Base-by-base conservation (phyloP, 1,139 yeast genomes). In the Wickerhamomyces sp. region DNA sequence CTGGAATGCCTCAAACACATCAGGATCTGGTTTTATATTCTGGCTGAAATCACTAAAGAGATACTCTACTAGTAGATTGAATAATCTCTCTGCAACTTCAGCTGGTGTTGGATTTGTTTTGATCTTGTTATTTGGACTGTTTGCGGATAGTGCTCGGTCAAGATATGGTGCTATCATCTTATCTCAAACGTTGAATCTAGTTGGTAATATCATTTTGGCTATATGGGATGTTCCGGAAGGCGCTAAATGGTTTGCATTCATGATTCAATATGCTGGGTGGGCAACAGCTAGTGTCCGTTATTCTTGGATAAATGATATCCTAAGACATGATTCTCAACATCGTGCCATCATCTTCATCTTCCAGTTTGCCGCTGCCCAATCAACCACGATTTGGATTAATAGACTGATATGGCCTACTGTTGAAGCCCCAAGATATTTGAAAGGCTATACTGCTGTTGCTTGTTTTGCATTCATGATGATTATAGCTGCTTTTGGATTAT, bases 401-500 rank as follows among this genome's bases (percentile, higher is more conserved):
- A 54, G 58, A 27, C 56, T 75, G 30, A 79, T 79, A 5, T 81
- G 84, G 75, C 73, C 69, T 44, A 79, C 85, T 1, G 68, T 64
- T 3, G 81, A 79, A 36, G 68, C 78, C 1, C 86, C 84, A 31
- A 60, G 72, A 42, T 79, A 65, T 56, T 65, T 64, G 41, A 73
- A 69, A 43, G 85, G 84, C 43, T 79, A 68, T 58, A 60, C 71
- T 1, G 35, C 34, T 5, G 27, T 36, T 15, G 45, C 9, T 55
- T 73, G 31, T 67, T 76, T 50, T 82, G 80, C 7, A 68, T 72
- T 38, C 64, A 75, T 18, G 71, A 79, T 55, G 67, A 72, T 37
- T 45, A 73, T 9, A 76, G 83, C 83, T 73, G 27, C 83, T 0
- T 65, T 78, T 47, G 72, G 78, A 14, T 83, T 78, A 5, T 69